Evolutionary conservation across 495 filamentous ascomycete species (phyloP).

Genomic region (Penicillium turbatum): DNA sequence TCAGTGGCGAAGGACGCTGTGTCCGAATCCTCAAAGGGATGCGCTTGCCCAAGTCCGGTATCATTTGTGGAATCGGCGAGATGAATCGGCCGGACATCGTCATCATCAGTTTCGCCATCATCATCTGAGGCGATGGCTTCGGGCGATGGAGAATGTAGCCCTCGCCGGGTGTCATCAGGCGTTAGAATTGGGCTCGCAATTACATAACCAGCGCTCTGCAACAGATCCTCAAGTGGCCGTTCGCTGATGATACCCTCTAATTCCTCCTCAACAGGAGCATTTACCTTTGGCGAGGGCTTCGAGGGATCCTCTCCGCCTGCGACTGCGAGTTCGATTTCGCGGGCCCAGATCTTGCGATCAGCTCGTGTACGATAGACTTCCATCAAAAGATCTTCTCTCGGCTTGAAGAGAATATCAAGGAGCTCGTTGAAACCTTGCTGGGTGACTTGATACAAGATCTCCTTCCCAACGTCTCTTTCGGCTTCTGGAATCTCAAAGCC

Average conservation of each 20-base stretch:
- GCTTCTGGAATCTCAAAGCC: constrained; percentile 77
- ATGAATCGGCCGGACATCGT: constrained; percentile 10
- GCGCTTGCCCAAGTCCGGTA: background rate
- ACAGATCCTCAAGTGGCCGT: constrained; percentile 45
- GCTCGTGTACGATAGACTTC: constrained; percentile 59
- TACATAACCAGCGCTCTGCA: constrained; percentile 48
- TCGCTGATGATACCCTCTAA: constrained; percentile 18
- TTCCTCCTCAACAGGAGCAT: constrained; percentile 24
- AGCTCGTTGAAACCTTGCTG: constrained; percentile 91
- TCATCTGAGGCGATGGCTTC: constrained; percentile 19
- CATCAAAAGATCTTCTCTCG: constrained; percentile 72
- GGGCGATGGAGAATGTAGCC: constrained; percentile 22
- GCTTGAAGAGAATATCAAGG: constrained; percentile 77
- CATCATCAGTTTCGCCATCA: constrained; percentile 17
- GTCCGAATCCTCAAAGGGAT: constrained; percentile 5
- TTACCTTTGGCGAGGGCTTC: constrained; percentile 16
- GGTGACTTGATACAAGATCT: constrained; percentile 83
- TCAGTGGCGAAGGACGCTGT: constrained; percentile 17
- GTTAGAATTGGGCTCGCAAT: constrained; percentile 26
- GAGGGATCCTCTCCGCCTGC: constrained; percentile 28
- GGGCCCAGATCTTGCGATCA: constrained; percentile 54
- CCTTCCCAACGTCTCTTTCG: constrained; percentile 77
- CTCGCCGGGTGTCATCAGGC: constrained; percentile 16
- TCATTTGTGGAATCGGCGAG: background rate
- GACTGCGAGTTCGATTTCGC: constrained; percentile 46